Evolutionary conservation across 139 green algal genomes (phyloP).

Genomic region (Haematococcus sp.): DNA sequence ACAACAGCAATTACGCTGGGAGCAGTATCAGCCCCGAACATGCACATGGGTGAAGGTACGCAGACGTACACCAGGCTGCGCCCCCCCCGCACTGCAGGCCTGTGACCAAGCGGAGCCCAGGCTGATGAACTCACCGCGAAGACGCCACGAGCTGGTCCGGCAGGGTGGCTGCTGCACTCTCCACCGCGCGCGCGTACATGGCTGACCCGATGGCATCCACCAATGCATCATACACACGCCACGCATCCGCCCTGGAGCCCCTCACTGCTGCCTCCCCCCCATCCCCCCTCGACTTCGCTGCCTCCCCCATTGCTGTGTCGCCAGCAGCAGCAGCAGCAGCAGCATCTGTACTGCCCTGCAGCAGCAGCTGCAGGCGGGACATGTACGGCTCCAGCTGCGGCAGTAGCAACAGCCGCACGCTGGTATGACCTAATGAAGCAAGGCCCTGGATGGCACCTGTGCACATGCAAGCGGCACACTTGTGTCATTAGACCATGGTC

Average conservation of each 20-base stretch:
- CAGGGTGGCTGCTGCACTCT: slow-evolving; percentile 7
- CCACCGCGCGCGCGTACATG: slow-evolving; percentile 39
- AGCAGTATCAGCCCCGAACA: too few relatives aligned
- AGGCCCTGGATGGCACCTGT: slow-evolving; percentile 57
- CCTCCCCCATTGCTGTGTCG: not conserved
- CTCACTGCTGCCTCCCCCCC: not conserved
- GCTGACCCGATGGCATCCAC: slow-evolving; percentile 27
- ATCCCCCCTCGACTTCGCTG: not conserved
- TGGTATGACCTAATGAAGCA: slow-evolving; percentile 60
- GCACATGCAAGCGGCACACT: not conserved
- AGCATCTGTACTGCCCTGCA: not conserved
- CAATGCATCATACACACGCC: slow-evolving; percentile 42
- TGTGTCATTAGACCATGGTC: not conserved
- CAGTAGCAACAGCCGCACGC: slow-evolving; percentile 66
- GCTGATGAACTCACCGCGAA: not conserved
- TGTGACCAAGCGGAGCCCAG: too few relatives aligned
- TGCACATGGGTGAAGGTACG: too few relatives aligned
- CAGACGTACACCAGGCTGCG: too few relatives aligned
- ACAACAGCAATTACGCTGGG: too few relatives aligned
- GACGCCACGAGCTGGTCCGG: slow-evolving; percentile 21
- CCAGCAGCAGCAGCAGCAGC: too few relatives aligned
- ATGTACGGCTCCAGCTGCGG: slow-evolving; percentile 71
- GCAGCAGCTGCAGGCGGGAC: slow-evolving; percentile 36
- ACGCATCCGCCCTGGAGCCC: slow-evolving; percentile 22
- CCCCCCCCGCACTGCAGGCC: too few relatives aligned